Conservation (phyloP, 2,329 filamentous ascomycete species). For the Fusarium zealandicum region DNA sequence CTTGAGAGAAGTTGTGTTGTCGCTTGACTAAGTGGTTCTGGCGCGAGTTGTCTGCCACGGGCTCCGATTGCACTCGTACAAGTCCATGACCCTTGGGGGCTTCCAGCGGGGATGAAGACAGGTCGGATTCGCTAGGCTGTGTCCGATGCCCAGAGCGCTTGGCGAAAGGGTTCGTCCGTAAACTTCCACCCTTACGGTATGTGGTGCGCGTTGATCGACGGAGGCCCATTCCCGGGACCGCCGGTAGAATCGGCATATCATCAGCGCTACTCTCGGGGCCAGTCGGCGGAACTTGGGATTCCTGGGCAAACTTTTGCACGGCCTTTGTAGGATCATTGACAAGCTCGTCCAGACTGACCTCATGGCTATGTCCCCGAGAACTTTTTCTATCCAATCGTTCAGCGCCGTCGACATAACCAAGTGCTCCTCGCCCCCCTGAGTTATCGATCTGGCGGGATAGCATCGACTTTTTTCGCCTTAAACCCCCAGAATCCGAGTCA, state of each 20-base stretch:
- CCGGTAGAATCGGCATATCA: slow-evolving; percentile 86
- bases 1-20: slow-evolving; percentile 58
- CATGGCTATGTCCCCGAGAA: slow-evolving; percentile 65
- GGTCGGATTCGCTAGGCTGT: slow-evolving; percentile 62
- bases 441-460: slow-evolving; percentile 89
- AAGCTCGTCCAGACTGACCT: slow-evolving; percentile 79
- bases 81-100: slow-evolving; percentile 61
- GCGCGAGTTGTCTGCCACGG: slow-evolving; percentile 60
- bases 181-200: slow-evolving; percentile 84
- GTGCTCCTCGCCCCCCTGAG: slow-evolving; percentile 61
- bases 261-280: slow-evolving; percentile 58
- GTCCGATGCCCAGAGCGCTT: slow-evolving; percentile 72
- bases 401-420: slow-evolving; percentile 82
- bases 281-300: slow-evolving; percentile 55
- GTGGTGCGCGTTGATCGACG: slow-evolving; percentile 91
- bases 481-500: slow-evolving; percentile 65
- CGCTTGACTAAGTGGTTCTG: slow-evolving; percentile 58
- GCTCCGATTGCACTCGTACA: slow-evolving; percentile 74
- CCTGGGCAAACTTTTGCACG: slow-evolving; percentile 72
- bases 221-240: slow-evolving; percentile 78
- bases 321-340: slow-evolving; percentile 79
- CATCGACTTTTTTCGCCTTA: slow-evolving; percentile 94
- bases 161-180: slow-evolving; percentile 79
- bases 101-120: slow-evolving; percentile 50
- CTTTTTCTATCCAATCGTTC: slow-evolving; percentile 78